phyloP scores from a whole-genome alignment of 306 rosid genomes.

The Coriaria nepalensis region DNA sequence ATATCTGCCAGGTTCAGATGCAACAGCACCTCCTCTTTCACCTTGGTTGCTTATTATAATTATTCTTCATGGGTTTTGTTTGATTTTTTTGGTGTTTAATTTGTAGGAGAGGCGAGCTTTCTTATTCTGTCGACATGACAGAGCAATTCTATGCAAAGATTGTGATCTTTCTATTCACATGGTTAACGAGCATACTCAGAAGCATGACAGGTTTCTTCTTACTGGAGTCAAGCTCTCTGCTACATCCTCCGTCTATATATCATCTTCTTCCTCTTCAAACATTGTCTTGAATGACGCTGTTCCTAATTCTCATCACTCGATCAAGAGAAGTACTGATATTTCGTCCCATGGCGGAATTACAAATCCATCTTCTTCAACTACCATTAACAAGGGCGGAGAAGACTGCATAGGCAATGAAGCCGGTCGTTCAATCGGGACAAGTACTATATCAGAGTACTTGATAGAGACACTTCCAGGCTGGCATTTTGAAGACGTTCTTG shows the following conservation, averaged over 20 bases:
- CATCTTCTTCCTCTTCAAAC: constrained; percentile 1
- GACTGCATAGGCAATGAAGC: not conserved
- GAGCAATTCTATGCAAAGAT: constrained; percentile 78
- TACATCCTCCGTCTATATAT: constrained; percentile 16
- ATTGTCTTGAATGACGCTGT: constrained; percentile 6
- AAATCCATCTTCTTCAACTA: constrained; percentile 10
- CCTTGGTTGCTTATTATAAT: too few species aligned
- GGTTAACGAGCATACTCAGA: constrained; percentile 50
- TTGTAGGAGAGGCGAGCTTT: constrained; percentile 58
- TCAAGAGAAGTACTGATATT: constrained; percentile 8
- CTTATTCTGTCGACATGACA: constrained; percentile 72
- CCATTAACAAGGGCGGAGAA: not conserved
- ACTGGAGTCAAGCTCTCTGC: constrained; percentile 60
- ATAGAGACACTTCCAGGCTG: constrained; percentile 79
- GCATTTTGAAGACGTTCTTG: constrained; percentile 76
- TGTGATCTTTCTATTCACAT: constrained; percentile 65
- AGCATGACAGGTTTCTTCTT: constrained; percentile 65
- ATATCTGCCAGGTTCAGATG: constrained; percentile 75
- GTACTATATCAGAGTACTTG: constrained; percentile 64
- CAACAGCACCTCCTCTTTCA: too few species aligned
- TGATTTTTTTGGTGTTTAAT: not conserved
- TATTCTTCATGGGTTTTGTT: too few species aligned
- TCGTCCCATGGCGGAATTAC: constrained; percentile 16
- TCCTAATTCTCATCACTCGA: constrained; percentile 4
- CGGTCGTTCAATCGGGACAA: constrained; percentile 18